Evolutionary conservation across 2,329 filamentous ascomycete species (phyloP).

Genomic region (Chaetomiaceae sp.): DNA sequence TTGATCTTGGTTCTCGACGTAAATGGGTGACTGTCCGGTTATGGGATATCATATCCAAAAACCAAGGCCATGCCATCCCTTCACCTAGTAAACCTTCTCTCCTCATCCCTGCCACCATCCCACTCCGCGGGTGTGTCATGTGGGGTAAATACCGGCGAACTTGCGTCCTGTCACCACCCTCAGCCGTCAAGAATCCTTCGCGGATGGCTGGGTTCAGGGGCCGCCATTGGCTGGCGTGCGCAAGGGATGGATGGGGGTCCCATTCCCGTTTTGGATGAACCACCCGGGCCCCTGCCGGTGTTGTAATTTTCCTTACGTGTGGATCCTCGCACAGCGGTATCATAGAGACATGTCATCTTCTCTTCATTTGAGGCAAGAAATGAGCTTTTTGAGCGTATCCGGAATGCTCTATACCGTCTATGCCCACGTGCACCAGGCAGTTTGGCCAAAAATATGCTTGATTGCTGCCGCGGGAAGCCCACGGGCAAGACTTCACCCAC

Average conservation of each 20-base stretch:
- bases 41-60: too few relatives aligned
- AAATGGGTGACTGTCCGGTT: too few relatives aligned
- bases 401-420: too few relatives aligned
- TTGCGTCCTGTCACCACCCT: conserved; percentile 13
- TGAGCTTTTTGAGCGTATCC: background rate
- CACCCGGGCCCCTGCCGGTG: conserved; percentile 1
- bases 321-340: background rate
- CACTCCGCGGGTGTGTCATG: conserved; percentile 11
- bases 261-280: conserved; percentile 13
- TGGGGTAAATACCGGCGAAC: conserved; percentile 12
- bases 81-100: background rate
- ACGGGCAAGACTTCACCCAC: background rate
- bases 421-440: too few relatives aligned
- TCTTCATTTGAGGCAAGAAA: too few relatives aligned
- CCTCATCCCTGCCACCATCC: conserved; percentile 8
- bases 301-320: background rate
- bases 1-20: background rate
- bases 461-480: too few relatives aligned
- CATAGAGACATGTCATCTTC: too few relatives aligned
- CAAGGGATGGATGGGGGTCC: conserved; percentile 8
- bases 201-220: conserved; percentile 24
- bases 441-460: too few relatives aligned
- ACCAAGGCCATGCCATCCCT: too few relatives aligned
- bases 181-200: conserved; percentile 10
- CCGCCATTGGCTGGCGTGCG: conserved; percentile 22